Conservation (phyloP, 78 protist genomes). For the Capsaspora owczarzaki region DNA sequence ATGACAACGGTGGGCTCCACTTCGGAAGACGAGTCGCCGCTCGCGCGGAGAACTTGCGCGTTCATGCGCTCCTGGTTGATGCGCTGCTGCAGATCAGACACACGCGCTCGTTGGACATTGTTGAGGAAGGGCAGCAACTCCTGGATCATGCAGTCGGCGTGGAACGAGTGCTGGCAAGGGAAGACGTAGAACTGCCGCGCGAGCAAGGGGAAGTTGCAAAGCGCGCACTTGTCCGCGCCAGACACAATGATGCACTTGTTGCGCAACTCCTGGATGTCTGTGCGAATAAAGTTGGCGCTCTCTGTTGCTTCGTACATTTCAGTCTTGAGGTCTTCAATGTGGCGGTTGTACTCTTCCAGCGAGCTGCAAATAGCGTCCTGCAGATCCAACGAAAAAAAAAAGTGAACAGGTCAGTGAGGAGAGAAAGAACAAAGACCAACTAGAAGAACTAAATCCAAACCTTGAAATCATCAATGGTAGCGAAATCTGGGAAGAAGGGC, state of each 20-base stretch:
- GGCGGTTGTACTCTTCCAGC: constrained; percentile 69
- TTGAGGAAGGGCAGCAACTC: constrained; percentile 7
- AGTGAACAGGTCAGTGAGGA: background rate
- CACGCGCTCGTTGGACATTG: background rate
- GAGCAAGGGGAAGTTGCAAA: constrained; percentile 57
- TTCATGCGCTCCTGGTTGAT: background rate
- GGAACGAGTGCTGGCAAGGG: constrained; percentile 84
- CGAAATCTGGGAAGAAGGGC: constrained; percentile 90
- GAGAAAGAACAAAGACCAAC: background rate
- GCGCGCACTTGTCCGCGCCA: constrained; percentile 55
- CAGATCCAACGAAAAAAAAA: background rate
- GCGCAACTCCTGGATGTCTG: constrained; percentile 72
- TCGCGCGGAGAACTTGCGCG: background rate
- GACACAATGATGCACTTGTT: constrained; percentile 44
- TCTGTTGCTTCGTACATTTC: constrained; percentile 81
- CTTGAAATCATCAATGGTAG: constrained; percentile 79
- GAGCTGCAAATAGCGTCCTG: constrained; percentile 72
- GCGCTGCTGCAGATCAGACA: background rate
- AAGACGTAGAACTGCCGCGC: constrained; percentile 69
- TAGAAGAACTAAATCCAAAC: background rate
- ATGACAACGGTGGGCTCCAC: background rate
- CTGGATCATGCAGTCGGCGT: constrained; percentile 64
- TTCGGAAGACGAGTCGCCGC: background rate
- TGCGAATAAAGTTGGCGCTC: constrained; percentile 67
- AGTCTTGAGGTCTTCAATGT: constrained; percentile 63